These are phyloP conservation scores for Ambrosiella xylebori DNA, from an alignment of 2,329 filamentous ascomycete species.

Conservation along the genomic window DNA sequence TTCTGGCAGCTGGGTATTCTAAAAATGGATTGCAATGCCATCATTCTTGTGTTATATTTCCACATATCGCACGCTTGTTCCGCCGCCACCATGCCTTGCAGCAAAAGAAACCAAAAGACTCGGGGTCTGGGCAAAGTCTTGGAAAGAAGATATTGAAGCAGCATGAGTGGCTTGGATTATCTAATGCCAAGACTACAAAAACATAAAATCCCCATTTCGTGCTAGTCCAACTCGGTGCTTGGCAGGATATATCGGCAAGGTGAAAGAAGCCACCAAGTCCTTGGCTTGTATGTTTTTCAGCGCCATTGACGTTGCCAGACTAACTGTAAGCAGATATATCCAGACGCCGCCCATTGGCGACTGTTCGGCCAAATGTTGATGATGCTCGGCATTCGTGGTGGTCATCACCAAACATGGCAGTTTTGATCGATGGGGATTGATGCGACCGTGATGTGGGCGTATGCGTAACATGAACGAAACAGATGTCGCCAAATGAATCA, in stretches of 20 bases:
- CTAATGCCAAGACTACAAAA: conserved; percentile 5
- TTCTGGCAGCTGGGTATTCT: background rate
- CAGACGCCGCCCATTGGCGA: too few species aligned
- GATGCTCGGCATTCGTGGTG: background rate
- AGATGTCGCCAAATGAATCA: background rate
- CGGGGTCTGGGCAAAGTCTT: background rate
- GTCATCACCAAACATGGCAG: background rate
- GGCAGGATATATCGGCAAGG: background rate
- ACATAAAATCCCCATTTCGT: background rate
- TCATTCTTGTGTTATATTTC: background rate
- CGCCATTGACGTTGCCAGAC: background rate
- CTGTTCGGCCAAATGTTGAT: too few species aligned
- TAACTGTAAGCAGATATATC: background rate
- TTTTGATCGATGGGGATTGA: background rate
- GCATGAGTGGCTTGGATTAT: background rate
- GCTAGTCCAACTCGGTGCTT: background rate
- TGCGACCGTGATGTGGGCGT: background rate
- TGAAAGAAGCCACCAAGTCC: background rate
- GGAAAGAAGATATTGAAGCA: conserved; percentile 1
- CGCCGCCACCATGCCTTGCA: background rate
- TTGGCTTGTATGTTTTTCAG: background rate
- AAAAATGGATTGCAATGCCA: too few species aligned
- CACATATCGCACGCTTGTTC: background rate
- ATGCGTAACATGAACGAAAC: background rate
- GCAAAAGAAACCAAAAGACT: background rate